Evolutionary conservation across 2,329 filamentous ascomycete genomes (phyloP), one percentile per base, ranked within the genome.

Genomic region (Didymella pinodella): DNA sequence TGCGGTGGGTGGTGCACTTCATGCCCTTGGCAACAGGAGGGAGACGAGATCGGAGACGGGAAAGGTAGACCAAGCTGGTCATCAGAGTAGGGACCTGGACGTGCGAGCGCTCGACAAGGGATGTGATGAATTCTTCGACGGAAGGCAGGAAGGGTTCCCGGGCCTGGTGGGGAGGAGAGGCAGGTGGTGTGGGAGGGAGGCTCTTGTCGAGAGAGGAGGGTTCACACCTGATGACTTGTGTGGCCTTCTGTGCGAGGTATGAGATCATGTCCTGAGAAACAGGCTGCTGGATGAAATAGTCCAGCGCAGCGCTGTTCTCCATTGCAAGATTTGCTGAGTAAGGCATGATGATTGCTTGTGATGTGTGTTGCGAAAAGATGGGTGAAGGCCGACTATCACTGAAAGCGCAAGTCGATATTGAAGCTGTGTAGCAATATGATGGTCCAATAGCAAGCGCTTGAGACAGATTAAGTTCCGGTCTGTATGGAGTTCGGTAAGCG

Each of bases 21-120:
- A 98, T 92, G 65, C 95, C 95, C 81, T 97, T 97, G 70, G 95
- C 94, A 75, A 97, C 93, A 59, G 94, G 91, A 67, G 96, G 94
- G 28, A 99, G 88, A 68, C 91, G 89, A 50, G 89, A 85, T 80
- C 90, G 91, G 73, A 99, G 86, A 61, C 93, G 88, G 73, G 86
- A 87, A 57, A 99, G 89, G 84, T 97, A 99, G 77, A 98, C 93
- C 40, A 99, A 86, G 7, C 93, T 93, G 34, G 92, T 94, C 95
- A 99, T 98, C 67, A 99, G 86, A 7, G 95, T 99, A 12, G 95
- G 92, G 52, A 97, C 93, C 83, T 98, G 94, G 29, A 98, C 95
- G 77, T 97, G 96, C 66, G 94, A 98, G 61, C 91, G 90, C 73
- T 92, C 87, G 62, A 98, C 93, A 29, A 99, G 85, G 64, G 93